A percentile compares a stretch with the other conserved stretches of the same genome.
Evolutionary conservation across 192 early-diverging fungal species (phyloP).

Genomic region (Umbelopsis sp.): DNA sequence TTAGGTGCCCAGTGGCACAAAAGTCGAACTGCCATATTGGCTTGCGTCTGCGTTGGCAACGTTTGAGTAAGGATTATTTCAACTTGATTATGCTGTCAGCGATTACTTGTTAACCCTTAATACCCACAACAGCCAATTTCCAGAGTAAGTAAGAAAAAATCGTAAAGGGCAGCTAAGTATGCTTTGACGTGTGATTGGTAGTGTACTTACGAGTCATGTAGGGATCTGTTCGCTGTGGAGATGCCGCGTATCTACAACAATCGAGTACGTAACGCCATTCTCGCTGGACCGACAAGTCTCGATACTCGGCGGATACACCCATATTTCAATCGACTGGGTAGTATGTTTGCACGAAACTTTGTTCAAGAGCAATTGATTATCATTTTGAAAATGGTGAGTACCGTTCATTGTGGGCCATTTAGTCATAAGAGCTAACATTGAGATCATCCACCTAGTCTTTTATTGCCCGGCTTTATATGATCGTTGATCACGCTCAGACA

Average conservation of each 20-base stretch:
- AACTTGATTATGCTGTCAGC: no score
- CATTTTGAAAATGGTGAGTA: constrained; percentile 37
- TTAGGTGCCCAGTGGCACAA: constrained; percentile 34
- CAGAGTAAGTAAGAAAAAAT: no score
- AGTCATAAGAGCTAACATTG: neutral
- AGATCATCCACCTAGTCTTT: constrained; percentile 37
- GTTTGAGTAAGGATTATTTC: neutral
- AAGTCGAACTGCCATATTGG: constrained; percentile 48
- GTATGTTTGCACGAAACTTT: constrained; percentile 36
- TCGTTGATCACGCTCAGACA: constrained; percentile 53
- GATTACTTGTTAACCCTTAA: no score
- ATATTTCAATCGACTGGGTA: constrained; percentile 46
- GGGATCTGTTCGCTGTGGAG: constrained; percentile 34
- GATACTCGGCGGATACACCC: constrained; percentile 44
- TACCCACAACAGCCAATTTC: no score
- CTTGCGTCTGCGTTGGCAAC: constrained; percentile 38
- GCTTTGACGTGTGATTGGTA: no score
- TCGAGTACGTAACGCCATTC: constrained; percentile 37
- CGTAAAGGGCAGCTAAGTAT: no score
- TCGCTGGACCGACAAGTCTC: constrained; percentile 39
- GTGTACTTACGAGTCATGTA: neutral
- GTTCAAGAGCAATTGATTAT: constrained; percentile 28
- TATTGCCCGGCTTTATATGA: constrained; percentile 41
- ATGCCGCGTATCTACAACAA: constrained; percentile 41
- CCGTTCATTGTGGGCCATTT: neutral